Evolutionary conservation across 805 yeast species (phyloP), one percentile per base, ranked within the genome.

Genomic region (Helenozyma baotianmanensis): DNA sequence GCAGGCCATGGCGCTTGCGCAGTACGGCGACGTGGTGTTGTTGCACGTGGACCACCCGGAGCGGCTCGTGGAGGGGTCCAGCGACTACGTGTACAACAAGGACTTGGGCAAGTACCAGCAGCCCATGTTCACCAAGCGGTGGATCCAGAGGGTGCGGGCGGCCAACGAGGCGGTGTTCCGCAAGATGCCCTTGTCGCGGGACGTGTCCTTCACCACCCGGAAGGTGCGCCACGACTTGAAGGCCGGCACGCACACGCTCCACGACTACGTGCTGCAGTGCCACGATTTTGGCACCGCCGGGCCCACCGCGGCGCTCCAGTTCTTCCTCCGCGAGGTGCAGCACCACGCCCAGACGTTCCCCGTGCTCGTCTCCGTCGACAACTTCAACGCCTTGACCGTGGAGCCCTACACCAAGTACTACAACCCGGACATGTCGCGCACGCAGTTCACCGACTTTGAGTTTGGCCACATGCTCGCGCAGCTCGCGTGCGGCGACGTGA

Each of bases 301-400:
- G 45, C 52, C 64, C 54, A 72, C 61, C 6, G 51, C 51, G 18
- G 72, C 78, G 14, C 76, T 83, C 45, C 63, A 68, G 34, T 69
- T 71, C 32, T 59, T 83, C 14, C 47, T 83, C 3, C 53, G 64
- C 2, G 87, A 82, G 58, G 60, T 86, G 30, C 36, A 51, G 32
- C 52, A 70, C 11, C 49, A 48, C 23, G 85, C 83, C 41, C 39
- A 57, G 2, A 36, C 51, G 11, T 54, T 64, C 23, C 89, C 90
- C 4, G 80, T 82, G 8, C 63, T 74, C 31, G 64, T 86, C 26
- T 70, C 94, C 3, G 68, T 87, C 26, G 97, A 88, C 55, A 79
- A 83, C 51, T 70, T 86, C 51, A 78, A 85, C 38, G 76, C 79
- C 3, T 58, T 85, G 36, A 54, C 78, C 9, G 72, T 78, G 23